Conservation (phyloP, 192 early-diverging fungal genomes). For the Entomortierella chlamydospora region DNA sequence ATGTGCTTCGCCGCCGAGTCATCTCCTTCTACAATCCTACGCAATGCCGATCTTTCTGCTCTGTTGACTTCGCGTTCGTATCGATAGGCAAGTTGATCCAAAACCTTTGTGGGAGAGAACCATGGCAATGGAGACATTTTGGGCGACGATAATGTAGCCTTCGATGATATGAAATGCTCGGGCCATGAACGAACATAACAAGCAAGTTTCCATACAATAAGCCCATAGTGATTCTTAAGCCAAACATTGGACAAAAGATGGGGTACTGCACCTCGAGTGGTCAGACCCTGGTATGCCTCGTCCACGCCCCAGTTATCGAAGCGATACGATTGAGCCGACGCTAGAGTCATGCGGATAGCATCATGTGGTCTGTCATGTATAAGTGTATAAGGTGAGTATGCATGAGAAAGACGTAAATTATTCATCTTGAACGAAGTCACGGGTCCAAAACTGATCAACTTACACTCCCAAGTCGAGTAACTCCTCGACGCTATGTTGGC, state of each 20-base stretch:
- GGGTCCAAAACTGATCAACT: not conserved
- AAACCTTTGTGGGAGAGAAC: conserved; percentile 59
- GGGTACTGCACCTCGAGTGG: conserved; percentile 54
- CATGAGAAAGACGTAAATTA: not conserved
- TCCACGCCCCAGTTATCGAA: conserved; percentile 62
- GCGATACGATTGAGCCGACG: conserved; percentile 28
- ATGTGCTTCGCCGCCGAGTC: conserved; percentile 62
- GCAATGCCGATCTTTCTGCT: conserved; percentile 70
- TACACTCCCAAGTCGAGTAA: conserved; percentile 28
- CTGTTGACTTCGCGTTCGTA: conserved; percentile 78
- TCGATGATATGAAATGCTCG: conserved; percentile 5
- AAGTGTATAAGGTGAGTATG: not conserved
- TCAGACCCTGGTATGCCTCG: conserved; percentile 57
- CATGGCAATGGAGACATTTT: not conserved
- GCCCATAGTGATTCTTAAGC: conserved; percentile 74
- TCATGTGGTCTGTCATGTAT: conserved; percentile 26
- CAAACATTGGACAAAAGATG: conserved; percentile 56
- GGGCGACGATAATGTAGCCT: not conserved
- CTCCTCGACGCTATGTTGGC: not conserved
- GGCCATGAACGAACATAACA: conserved; percentile 69
- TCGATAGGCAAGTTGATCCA: conserved; percentile 64
- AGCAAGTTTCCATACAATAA: conserved; percentile 81
- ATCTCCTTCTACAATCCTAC: conserved; percentile 75
- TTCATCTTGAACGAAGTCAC: not conserved
- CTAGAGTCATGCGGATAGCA: conserved; percentile 39